Conservation (phyloP, 2,329 filamentous ascomycete species). For the Blastomyces silverae region DNA sequence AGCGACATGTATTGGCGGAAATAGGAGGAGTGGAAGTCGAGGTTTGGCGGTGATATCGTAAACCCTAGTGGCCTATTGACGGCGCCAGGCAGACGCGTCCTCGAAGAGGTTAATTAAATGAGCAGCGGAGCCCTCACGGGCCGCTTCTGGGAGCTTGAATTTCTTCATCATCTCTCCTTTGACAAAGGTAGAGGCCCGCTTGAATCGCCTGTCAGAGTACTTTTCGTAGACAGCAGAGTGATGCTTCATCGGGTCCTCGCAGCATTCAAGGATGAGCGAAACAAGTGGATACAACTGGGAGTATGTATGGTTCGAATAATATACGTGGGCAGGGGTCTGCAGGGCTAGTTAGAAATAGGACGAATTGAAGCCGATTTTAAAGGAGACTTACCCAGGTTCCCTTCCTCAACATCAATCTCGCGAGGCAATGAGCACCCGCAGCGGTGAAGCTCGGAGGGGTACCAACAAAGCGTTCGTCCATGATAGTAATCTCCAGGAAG, state of each 20-base stretch:
- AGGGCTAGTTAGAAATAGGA: slow-evolving; percentile 9
- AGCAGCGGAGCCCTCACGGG: slow-evolving; percentile 20
- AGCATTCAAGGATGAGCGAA: slow-evolving; percentile 76
- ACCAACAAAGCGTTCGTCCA: slow-evolving; percentile 95
- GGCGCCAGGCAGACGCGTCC: slow-evolving; percentile 6
- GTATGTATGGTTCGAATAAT: slow-evolving; percentile 92
- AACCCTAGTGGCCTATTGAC: slow-evolving; percentile 17
- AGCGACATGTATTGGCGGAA: not conserved
- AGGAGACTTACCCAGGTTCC: slow-evolving; percentile 74
- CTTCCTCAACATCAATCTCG: slow-evolving; percentile 80
- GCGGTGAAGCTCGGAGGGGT: slow-evolving; percentile 84
- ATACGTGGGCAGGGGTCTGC: slow-evolving; percentile 72
- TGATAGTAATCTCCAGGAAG: slow-evolving; percentile 91
- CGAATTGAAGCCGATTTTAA: not conserved
- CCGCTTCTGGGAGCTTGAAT: slow-evolving; percentile 45
- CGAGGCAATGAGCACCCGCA: slow-evolving; percentile 86
- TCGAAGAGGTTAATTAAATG: slow-evolving; percentile 13
- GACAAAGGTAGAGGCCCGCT: slow-evolving; percentile 73
- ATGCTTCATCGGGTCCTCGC: slow-evolving; percentile 70
- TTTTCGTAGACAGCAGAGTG: slow-evolving; percentile 87
- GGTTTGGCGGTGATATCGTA: no score
- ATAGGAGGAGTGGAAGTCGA: not conserved
- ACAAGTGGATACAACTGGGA: slow-evolving; percentile 72
- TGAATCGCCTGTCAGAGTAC: slow-evolving; percentile 81
- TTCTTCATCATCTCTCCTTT: slow-evolving; percentile 62